Evolutionary conservation across 108 stramenopile genomes (phyloP), one percentile per base, ranked within the genome.

Genomic region (Chaetoceros muelleri): DNA sequence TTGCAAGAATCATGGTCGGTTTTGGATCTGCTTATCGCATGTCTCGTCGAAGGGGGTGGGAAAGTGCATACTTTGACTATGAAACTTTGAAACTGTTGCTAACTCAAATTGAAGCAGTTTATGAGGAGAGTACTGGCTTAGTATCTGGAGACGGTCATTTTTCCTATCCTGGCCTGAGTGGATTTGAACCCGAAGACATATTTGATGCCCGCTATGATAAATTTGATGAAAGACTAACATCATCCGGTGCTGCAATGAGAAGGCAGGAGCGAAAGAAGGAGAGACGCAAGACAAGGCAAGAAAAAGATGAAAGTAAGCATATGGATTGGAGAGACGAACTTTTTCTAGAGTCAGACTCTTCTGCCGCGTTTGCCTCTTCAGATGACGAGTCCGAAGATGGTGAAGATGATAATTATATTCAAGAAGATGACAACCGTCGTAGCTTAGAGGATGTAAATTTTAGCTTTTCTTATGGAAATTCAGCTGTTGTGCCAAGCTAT

Each of bases 281-380:
- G 34, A 40, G 34, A 13, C 5, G 13, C 5, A 40, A 40, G 8
- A 40, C 8, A 40, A 5, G 13, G 13, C 5, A 40, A 40, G 34
- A 40, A 40, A 40, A 13, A 10, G 5, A 19, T 28, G 44, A 16
- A 23, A 22, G 30, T 29, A 30, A 55, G 29, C 24, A n/a, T 2
- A 69, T 47, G 19, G 82, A 90, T 59, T 90, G 79, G 61, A 80
- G 88, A n/a, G 82, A 85, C 54, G 84, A 90, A 53, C 63, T 90
- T 10, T 90, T 90, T 60, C 64, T 85, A 28, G 80, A 74, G 47
- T 85, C 80, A 27, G 82, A 90, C 61, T 81, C 80, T 28, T 84
- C 85, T 48, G 52, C 58, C 8, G 88, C 82, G 13, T 86, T 73
- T 65, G 84, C 78, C 3, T 57, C 63, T 23, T 66, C 46, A 24